phyloP scores from a whole-genome alignment of 2,329 filamentous ascomycete species.

The Tolypocladium inflatum region DNA sequence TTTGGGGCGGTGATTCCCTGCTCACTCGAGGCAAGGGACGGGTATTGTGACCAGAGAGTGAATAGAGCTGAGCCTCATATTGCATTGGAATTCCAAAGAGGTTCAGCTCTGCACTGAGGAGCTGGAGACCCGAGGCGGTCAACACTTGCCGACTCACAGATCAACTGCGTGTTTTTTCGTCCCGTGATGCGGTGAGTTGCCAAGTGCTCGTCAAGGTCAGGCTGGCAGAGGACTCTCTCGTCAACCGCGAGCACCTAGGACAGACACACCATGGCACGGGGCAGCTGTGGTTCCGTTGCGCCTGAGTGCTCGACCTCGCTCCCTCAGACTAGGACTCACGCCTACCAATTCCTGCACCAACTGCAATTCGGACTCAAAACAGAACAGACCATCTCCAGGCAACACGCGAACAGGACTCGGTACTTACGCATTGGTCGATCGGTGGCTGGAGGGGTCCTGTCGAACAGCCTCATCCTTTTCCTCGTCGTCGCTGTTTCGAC shows the following conservation, averaged over 20 bases:
- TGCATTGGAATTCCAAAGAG: neutral
- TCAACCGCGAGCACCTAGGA: neutral
- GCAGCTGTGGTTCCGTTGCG: neutral
- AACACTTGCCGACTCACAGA: neutral
- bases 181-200: neutral
- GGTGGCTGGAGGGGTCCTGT: slow-evolving; percentile 60
- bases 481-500: slow-evolving; percentile 85
- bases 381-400: neutral
- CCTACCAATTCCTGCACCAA: neutral
- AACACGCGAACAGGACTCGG: slow-evolving; percentile 5
- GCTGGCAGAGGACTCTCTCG: neutral
- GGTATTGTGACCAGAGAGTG: neutral
- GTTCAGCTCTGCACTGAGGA: neutral
- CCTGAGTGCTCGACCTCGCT: neutral
- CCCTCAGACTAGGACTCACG: neutral
- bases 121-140: neutral
- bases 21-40: neutral
- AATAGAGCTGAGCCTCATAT: neutral
- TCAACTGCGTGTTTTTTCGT: neutral
- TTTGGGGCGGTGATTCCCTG: neutral
- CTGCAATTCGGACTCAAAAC: neutral
- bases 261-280: neutral
- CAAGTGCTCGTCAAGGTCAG: neutral
- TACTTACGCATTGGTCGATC: slow-evolving; percentile 72
- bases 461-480: slow-evolving; percentile 71